phyloP scores from a whole-genome alignment of 805 yeast species.

The Tetrapisispora namnaoensis region DNA sequence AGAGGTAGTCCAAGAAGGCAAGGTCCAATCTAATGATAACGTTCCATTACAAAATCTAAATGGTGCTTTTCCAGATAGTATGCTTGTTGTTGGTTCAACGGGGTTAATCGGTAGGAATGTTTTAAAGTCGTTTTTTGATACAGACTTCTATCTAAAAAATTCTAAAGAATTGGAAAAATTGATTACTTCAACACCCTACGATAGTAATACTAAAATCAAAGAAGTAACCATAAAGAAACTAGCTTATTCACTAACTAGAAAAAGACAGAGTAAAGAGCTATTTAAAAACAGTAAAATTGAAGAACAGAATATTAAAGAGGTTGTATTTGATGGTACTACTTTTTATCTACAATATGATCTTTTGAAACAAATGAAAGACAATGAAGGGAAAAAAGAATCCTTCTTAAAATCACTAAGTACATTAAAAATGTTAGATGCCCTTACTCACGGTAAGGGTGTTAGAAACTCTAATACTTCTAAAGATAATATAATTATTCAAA shows the following conservation, averaged over 20 bases:
- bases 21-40: not conserved
- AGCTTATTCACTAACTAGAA: slow-evolving; percentile 8
- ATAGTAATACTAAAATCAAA: not conserved
- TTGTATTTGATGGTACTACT: slow-evolving; percentile 1
- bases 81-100: slow-evolving; percentile 17
- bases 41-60: not conserved
- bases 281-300: not conserved
- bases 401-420: not conserved
- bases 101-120: slow-evolving; percentile 16
- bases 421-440: not conserved
- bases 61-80: slow-evolving; percentile 3
- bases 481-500: not conserved
- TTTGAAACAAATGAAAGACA: not conserved
- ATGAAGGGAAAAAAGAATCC: not conserved
- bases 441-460: not conserved
- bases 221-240: slow-evolving; percentile 3
- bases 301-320: not conserved
- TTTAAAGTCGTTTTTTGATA: slow-evolving; percentile 8
- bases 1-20: not conserved
- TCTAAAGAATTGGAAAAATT: not conserved
- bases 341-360: slow-evolving; percentile 1
- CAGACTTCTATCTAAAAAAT: slow-evolving; percentile 6
- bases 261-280: not conserved
- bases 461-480: not conserved
- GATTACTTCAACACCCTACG: not conserved